Evolutionary conservation across 257 asterid species (phyloP).

Genomic region (Solanum sitiens): DNA sequence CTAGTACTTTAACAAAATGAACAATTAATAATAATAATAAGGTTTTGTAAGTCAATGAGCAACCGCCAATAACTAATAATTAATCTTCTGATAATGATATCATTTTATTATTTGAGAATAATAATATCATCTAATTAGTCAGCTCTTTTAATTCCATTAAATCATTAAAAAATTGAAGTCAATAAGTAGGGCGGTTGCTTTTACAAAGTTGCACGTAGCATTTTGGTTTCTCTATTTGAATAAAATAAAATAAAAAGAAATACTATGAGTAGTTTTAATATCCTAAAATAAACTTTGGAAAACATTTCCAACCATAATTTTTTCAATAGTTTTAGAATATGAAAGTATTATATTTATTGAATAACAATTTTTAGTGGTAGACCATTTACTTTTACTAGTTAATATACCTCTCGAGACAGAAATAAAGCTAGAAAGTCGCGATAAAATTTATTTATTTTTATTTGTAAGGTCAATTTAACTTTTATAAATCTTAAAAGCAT

Average conservation of each 20-base stretch:
- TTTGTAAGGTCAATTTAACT: neutral
- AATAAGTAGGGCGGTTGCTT: neutral
- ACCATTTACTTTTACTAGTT: neutral
- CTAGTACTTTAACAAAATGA: neutral
- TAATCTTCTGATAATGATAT: neutral
- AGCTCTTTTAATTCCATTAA: neutral
- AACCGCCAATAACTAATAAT: neutral
- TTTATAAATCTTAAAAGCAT: neutral
- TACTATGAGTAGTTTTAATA: neutral
- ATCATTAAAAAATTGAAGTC: neutral
- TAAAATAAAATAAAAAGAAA: neutral
- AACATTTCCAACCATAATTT: neutral
- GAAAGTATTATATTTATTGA: neutral
- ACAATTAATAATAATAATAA: neutral
- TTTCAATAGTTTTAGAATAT: neutral
- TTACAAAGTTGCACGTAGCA: neutral
- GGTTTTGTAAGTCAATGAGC: neutral
- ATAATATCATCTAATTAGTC: neutral
- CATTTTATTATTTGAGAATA: neutral
- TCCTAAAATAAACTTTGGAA: neutral
- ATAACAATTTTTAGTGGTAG: neutral
- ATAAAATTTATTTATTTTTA: no score
- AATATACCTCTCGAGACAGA: neutral
- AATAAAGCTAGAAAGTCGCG: fast-evolving
- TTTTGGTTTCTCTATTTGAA: neutral